Evolutionary conservation across 2,329 filamentous ascomycete species (phyloP).

Genomic region (Epichloe gansuensis): DNA sequence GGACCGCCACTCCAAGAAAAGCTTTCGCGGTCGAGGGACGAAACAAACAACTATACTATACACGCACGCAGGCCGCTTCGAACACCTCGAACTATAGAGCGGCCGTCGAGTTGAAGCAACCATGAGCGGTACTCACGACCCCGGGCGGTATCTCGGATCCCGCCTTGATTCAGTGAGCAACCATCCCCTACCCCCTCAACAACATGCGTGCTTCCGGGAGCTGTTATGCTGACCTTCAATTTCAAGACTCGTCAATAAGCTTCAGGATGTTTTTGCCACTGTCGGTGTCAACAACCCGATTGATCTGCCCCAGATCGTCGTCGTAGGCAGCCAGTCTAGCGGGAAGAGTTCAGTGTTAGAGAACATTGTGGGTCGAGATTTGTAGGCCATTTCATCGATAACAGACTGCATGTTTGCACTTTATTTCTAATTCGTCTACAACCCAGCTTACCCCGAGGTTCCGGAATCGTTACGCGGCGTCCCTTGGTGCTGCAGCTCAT

Average conservation of each 20-base stretch:
- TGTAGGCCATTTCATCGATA: constrained; percentile 48
- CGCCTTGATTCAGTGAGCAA: constrained; percentile 48
- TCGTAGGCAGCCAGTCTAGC: constrained; percentile 96
- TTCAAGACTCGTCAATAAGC: constrained; percentile 80
- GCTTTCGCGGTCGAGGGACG: background rate
- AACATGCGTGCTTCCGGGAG: background rate
- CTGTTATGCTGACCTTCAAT: constrained; percentile 3
- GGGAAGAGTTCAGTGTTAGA: constrained; percentile 98
- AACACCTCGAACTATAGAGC: background rate
- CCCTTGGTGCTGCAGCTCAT: constrained; percentile 96
- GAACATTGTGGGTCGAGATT: constrained; percentile 97
- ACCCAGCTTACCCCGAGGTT: constrained; percentile 80
- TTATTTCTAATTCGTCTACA: constrained; percentile 3
- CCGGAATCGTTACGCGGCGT: constrained; percentile 91
- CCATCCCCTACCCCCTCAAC: constrained; percentile 1
- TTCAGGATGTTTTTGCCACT: constrained; percentile 98
- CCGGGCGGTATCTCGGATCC: constrained; percentile 54
- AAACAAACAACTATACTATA: background rate
- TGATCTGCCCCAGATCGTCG: constrained; percentile 94
- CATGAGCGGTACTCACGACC: constrained; percentile 27
- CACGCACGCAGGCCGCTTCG: background rate
- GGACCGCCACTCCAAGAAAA: background rate
- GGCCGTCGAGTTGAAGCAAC: constrained; percentile 9
- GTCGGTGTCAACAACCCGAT: constrained; percentile 99
- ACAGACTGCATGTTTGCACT: background rate